Base-by-base conservation (phyloP, 768 basidiomycete genomes). In the Dendrothele bispora region DNA sequence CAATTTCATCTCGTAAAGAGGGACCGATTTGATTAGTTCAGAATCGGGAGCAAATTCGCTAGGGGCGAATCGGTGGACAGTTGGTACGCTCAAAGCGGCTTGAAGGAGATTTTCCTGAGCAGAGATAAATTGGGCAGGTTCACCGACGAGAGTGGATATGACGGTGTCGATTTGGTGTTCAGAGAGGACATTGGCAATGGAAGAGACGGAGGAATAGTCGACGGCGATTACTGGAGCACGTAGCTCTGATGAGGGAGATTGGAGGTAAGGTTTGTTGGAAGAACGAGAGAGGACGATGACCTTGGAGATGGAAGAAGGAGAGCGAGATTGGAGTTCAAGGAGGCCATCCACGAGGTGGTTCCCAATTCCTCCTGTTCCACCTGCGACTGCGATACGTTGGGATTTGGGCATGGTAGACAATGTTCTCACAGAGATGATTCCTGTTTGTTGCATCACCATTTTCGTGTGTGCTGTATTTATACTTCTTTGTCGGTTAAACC, bases 241-340 rank as follows among this genome's bases (percentile, higher is more conserved):
- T n/a, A n/a, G n/a, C n/a, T n/a, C n/a, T n/a, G n/a, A n/a, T n/a
- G n/a, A n/a, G n/a, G n/a, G n/a, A 14, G 10, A 36, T 3, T 17
- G n/a, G 8, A 25, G 8, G 25, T 35, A 46, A 24, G 11, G 20
- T 5, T 24, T 46, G 18, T 10, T 25, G 1, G 21, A 10, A 21
- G 44, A 46, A 25, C 44, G 44, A 34, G 44, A 37, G 17, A 46
- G 34, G 24, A 46, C 35, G 14, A 46, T 46, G n/a, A n/a, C n/a
- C n/a, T n/a, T n/a, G n/a, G n/a, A n/a, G 35, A 36, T 36, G 18
- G 25, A 25, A 10, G 37, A 15, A 22, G 44, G 28, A 15, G 15
- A 46, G 14, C n/a, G 22, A 5, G 7, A n/a, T 20, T 36, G 34
- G 34, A 36, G 17, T 22, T 46, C 44, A 28, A 36, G 34, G 24